Evolutionary conservation across 169 alveolate genomes (phyloP), one percentile per base, ranked within the genome.

Genomic region (Plasmodium yoelii): DNA sequence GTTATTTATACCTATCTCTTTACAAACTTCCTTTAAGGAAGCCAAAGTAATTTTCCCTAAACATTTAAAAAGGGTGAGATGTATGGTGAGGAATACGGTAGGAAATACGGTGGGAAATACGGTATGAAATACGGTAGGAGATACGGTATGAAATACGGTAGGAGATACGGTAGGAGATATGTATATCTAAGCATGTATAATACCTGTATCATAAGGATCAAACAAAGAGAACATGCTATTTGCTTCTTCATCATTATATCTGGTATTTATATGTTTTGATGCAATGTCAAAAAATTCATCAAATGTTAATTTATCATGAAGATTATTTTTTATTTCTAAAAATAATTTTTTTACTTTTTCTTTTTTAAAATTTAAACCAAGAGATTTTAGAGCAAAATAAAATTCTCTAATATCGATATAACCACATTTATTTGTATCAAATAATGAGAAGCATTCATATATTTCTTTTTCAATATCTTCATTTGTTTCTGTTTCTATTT

Each of bases 281-380:
- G 84, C 90, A 15, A 82, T 67, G n/a, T 69, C 73, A 61, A 82
- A 82, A 82, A 82, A 82, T 55, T 82, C 90, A 56, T 82, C 90
- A 63, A 82, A 69, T 55, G 55, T 82, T 61, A 82, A 55, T 49
- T 82, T 82, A 26, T 82, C 90, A 51, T 82, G 73, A 60, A 57
- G 55, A 51, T 34, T 67, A 67, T 59, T 82, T 46, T 82, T 82
- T 71, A 82, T 60, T 55, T 68, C 65, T 47, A 82, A 60, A 61
- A 82, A 82, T 26, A 82, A 24, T 42, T 18, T 59, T 71, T 68
- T 82, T 34, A 82, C 90, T 68, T 82, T 56, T 24, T 82, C 90
- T 68, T 82, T 82, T 82, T 82, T 82, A 26, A 82, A 68, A 82
- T 82, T 82, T n/a, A 82, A 72, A 10, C 90, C 90, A 42, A 82